Evolutionary conservation across 2,329 filamentous ascomycete species (phyloP), one percentile per base, ranked within the genome.

Genomic region (Aspergillus bombycis): DNA sequence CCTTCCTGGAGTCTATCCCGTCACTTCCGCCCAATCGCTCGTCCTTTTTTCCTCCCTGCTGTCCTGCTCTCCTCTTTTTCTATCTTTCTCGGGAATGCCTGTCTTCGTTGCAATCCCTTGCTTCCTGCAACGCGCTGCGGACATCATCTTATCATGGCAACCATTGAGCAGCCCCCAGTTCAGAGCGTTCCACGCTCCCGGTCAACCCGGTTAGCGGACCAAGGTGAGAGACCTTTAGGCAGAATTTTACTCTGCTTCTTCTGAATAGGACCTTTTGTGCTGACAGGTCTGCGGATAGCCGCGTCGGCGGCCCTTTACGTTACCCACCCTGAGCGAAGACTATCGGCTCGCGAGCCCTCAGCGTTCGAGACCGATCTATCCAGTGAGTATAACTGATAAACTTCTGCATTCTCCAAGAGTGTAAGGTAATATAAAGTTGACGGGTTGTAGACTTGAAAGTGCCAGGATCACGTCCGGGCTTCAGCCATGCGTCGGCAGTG

Each of bases 251-350:
- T 38, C 16, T 32, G 16, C 28, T 59, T n/a, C 48, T 52, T 60
- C 30, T 21, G 41, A 26, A 46, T 46, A 26, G 10, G 12, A 34
- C 30, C 23, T 16, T 26, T 36, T 36, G 56, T 12, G 36, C 57
- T 60, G 36, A 66, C 58, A 50, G 14, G 43, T 53, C 59, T 54
- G 62, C 53, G 60, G 63, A 63, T 63, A 82, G 88, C 88, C 67
- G 87, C 87, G n/a, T 84, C 83, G 12, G 86, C 88, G 64, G 88
- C 88, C 7, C 77, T 89, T 16, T 86, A 86, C 72, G 84, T 81
- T 56, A 85, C 83, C 16, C 80, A 82, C 71, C 75, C 73, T 45
- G 74, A 74, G 70, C 74, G 73, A 41, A 77, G 70, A 63, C 56
- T 71, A 23, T 71, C 72, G n/a, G 60, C 71, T 46, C 70, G 68